Evolutionary conservation across 768 basidiomycete genomes (phyloP).

Genomic region (Pleurotus giganteus): DNA sequence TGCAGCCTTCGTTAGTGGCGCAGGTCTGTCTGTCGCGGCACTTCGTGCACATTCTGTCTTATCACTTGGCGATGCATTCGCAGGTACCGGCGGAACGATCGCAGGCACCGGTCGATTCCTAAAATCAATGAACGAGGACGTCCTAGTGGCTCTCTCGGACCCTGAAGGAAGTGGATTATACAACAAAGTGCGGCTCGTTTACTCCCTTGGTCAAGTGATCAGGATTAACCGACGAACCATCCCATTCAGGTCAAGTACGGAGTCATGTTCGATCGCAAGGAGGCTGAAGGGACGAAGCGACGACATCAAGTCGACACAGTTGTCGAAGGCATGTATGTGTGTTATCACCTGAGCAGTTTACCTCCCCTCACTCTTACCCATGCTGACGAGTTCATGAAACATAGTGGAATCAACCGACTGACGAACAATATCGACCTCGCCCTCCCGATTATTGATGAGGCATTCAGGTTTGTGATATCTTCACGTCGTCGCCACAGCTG

Average conservation of each 20-base stretch:
- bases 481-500: neutral
- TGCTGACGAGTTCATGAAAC: neutral
- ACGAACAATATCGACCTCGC: constrained; percentile 90
- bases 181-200: constrained; percentile 64
- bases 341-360: neutral
- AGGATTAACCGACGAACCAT: neutral
- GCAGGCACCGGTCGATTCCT: constrained; percentile 81
- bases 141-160: constrained; percentile 79
- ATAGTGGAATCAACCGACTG: constrained; percentile 88
- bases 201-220: neutral
- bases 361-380: neutral
- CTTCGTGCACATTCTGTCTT: neutral
- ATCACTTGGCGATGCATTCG: neutral
- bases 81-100: constrained; percentile 95
- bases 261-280: constrained; percentile 92
- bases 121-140: constrained; percentile 65
- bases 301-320: constrained; percentile 95
- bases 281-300: constrained; percentile 91
- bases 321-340: constrained; percentile 83
- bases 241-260: constrained; percentile 71
- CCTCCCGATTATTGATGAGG: constrained; percentile 83
- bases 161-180: constrained; percentile 94
- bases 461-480: constrained; percentile 59
- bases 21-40: constrained; percentile 47
- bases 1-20: constrained; percentile 87